Conservation (phyloP, 257 asterid species). For the Cordia subcordata region DNA sequence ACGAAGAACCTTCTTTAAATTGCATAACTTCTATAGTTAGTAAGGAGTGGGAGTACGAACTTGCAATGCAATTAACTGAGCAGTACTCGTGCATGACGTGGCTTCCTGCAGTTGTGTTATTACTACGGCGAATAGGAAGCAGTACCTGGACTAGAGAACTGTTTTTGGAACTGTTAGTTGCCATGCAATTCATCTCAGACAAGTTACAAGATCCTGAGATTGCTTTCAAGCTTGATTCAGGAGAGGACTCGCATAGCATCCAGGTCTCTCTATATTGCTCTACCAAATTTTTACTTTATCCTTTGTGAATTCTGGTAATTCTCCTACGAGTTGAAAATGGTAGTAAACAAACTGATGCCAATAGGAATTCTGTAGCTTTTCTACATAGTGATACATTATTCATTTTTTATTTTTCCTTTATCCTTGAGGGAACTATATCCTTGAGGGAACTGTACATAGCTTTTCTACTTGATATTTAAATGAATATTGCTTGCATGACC, state of each 20-base stretch:
- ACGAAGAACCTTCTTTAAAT: slow-evolving; percentile 34
- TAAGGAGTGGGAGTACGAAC: slow-evolving; percentile 77
- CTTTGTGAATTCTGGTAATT: neutral
- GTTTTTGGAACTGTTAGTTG: slow-evolving; percentile 49
- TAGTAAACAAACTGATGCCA: neutral
- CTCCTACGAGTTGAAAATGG: neutral
- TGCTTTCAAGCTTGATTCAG: slow-evolving; percentile 57
- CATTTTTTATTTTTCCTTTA: too few species aligned
- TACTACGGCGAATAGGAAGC: slow-evolving; percentile 54
- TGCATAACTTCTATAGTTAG: slow-evolving; percentile 27
- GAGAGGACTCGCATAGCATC: slow-evolving; percentile 46
- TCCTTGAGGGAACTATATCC: too few species aligned
- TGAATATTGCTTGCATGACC: too few species aligned
- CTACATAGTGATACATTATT: too few species aligned
- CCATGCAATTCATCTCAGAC: slow-evolving; percentile 54
- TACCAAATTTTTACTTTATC: neutral
- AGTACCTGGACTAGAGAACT: slow-evolving; percentile 34
- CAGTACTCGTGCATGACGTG: slow-evolving; percentile 76
- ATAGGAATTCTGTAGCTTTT: neutral
- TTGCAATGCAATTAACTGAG: slow-evolving; percentile 55
- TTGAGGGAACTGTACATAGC: too few species aligned
- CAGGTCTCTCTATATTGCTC: slow-evolving; percentile 50
- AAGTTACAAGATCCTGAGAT: slow-evolving; percentile 84
- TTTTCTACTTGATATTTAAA: too few species aligned
- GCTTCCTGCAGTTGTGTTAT: slow-evolving; percentile 68